Percentiles rank a stretch among this genome's conserved stretches.
Conservation (phyloP, 2,329 filamentous ascomycete species). For the Cytospora chrysosperma region DNA sequence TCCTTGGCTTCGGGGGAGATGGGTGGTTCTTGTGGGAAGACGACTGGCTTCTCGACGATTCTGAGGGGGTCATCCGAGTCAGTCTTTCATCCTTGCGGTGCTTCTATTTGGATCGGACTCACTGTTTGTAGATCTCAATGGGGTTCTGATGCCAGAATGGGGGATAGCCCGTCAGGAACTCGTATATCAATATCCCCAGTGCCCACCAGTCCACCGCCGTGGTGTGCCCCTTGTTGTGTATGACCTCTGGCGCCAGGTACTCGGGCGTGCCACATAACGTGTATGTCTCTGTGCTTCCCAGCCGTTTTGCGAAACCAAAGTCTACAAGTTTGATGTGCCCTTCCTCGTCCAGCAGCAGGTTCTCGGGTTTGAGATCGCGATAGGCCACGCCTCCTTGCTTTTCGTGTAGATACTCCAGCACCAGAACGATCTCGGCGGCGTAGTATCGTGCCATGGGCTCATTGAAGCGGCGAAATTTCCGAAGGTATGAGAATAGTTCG, state of each 20-base stretch:
- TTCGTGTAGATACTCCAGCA: slow-evolving; percentile 79
- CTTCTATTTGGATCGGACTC: slow-evolving; percentile 28
- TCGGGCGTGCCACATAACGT: slow-evolving; percentile 82
- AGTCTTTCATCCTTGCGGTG: background rate
- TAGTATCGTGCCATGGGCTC: slow-evolving; percentile 79
- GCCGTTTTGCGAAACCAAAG: slow-evolving; percentile 81
- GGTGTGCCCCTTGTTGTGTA: slow-evolving; percentile 75
- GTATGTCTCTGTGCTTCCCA: slow-evolving; percentile 71
- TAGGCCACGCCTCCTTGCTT: slow-evolving; percentile 75
- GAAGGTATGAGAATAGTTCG: slow-evolving; percentile 81
- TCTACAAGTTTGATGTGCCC: slow-evolving; percentile 82
- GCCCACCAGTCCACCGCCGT: slow-evolving; percentile 87
- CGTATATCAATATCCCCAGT: slow-evolving; percentile 78
- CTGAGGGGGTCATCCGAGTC: slow-evolving; percentile 43
- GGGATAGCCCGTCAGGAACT: slow-evolving; percentile 81
- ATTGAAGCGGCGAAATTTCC: slow-evolving; percentile 75
- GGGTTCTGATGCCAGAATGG: slow-evolving; percentile 87
- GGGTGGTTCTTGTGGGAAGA: slow-evolving; percentile 66
- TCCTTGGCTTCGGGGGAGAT: slow-evolving; percentile 70
- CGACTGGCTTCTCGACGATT: slow-evolving; percentile 75
- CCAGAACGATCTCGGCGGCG: slow-evolving; percentile 78
- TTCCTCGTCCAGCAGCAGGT: slow-evolving; percentile 72
- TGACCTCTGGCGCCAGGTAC: slow-evolving; percentile 81
- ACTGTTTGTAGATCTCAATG: slow-evolving; percentile 83
- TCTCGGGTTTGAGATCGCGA: slow-evolving; percentile 80